phyloP scores from a whole-genome alignment of 176 grass and related monocot genomes.

The Avena insularis region DNA sequence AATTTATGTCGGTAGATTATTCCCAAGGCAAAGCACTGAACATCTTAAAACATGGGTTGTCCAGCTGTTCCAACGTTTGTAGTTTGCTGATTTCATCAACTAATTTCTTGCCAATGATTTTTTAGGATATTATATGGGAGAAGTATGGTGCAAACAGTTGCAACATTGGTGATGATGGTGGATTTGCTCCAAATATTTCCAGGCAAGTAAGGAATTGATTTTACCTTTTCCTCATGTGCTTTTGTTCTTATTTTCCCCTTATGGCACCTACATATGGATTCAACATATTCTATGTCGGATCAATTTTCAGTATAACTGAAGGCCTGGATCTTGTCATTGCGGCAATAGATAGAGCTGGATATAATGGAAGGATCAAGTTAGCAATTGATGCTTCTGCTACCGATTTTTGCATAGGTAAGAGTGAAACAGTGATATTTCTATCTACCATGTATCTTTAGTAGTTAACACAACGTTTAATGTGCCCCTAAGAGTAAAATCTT shows the following conservation, averaged over 20 bases:
- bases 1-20: constrained; percentile 25
- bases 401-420: constrained; percentile 90
- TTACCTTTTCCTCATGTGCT: constrained; percentile 6
- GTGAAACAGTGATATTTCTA: constrained; percentile 17
- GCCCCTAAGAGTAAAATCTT: neutral
- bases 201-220: constrained; percentile 64
- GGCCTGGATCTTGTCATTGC: constrained; percentile 91
- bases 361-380: constrained; percentile 95
- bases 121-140: constrained; percentile 77
- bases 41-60: neutral
- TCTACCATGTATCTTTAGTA: neutral
- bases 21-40: neutral
- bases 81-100: constrained; percentile 13
- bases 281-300: constrained; percentile 42
- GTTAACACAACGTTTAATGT: constrained; percentile 1
- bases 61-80: neutral
- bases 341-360: constrained; percentile 93
- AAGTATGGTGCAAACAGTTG: constrained; percentile 69
- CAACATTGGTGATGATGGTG: constrained; percentile 89
- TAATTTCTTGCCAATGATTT: constrained; percentile 32
- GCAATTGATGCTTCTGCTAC: constrained; percentile 86
- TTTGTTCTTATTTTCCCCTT: neutral
- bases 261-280: constrained; percentile 36
- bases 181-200: constrained; percentile 96
- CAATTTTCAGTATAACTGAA: constrained; percentile 72